Evolutionary conservation across 495 filamentous ascomycete species (phyloP), one percentile per base, ranked within the genome.

Genomic region (Penicillium cataractarum): DNA sequence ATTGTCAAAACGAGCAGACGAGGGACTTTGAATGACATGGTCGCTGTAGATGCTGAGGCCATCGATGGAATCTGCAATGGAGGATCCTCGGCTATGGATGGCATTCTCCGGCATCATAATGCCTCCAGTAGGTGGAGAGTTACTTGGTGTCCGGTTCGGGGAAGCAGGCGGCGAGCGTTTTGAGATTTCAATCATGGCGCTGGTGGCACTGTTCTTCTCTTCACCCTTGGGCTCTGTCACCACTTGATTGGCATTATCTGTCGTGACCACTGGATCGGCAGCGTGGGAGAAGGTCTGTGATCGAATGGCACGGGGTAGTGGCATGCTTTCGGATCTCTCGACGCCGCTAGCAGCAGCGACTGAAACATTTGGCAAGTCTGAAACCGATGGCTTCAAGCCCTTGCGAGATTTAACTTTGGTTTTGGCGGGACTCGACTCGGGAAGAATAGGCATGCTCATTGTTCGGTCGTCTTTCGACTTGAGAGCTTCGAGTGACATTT

Each of bases 141-240:
- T 82, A 4, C 72, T 62, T 0, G 83, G 80, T 2, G 82, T 84
- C n/a, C 80, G 76, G 9, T 75, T 66, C 0, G 87, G 87, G 2
- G 88, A 87, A 29, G 73, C 72, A 24, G 83, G 83, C 31, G 82
- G 85, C 9, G 88, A 89, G 9, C 84, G 83, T 37, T 70, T 84
- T 21, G 87, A 85, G 17, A 92, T 86, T 31, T 83, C 86, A 57
- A 86, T 87, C 82, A 92, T 90, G 9, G 81, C 72, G 64, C 77
- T 84, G 21, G 86, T 74, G 13, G 87, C 89, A 71, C 84, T 81
- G 58, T 80, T 79, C 62, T 84, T 79, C 56, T 86, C 81, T 7
- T 74, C 76, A 7, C 58, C 62, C 52, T 74, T 76, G 53, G 57
- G 63, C 19, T 80, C 73, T 32, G 66, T 66, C 35, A 76, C 79